phyloP scores from a whole-genome alignment of 108 stramenopile species.

The Nannochloropsis gaditana region DNA sequence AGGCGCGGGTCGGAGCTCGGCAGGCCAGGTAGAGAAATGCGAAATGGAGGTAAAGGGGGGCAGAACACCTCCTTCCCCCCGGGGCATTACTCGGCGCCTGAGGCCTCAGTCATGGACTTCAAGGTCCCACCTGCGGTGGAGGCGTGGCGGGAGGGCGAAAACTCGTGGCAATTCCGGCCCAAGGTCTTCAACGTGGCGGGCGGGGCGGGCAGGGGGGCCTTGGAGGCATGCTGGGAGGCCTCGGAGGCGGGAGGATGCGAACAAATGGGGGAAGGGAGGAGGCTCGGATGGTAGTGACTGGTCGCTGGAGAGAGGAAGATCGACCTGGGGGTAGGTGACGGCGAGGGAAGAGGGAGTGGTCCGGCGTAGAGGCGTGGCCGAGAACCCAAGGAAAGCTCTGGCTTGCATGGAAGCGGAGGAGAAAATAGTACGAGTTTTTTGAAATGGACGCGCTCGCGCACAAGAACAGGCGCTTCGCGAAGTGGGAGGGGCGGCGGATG shows the following conservation, averaged over 20 bases:
- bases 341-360: background rate
- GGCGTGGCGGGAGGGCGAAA: background rate
- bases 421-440: background rate
- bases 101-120: background rate
- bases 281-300: background rate
- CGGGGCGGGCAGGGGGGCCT: no score
- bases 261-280: background rate
- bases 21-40: background rate
- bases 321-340: background rate
- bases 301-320: background rate
- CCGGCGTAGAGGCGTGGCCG: background rate
- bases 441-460: no score
- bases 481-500: no score
- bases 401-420: background rate
- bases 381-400: background rate
- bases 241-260: background rate
- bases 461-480: no score
- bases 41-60: background rate
- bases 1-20: background rate
- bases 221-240: no score
- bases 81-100: background rate
- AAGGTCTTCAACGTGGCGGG: no score
- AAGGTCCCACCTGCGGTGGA: background rate
- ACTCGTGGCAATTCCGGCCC: no score
- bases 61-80: background rate